Base-by-base conservation (phyloP, 257 asterid genomes). In the Phtheirospermum japonicum region DNA sequence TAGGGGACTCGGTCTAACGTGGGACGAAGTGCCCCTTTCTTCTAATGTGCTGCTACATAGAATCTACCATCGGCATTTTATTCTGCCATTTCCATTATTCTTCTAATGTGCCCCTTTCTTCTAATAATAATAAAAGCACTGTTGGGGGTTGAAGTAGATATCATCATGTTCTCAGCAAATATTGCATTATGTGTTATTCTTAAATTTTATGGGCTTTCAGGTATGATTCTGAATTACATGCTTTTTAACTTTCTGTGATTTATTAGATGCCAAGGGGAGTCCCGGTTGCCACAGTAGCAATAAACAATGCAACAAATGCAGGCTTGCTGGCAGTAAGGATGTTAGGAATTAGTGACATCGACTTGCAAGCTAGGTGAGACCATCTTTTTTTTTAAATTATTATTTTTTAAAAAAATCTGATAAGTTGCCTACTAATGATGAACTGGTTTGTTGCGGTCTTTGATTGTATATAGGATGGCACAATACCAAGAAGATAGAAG, bases 221-320 rank as follows among this genome's bases (percentile, higher is more conserved):
- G 36, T 14, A 49, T 23, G 53, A 16, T 57, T 57, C 34, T 17
- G 57, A 54, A 34, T 36, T 23, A 54, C 45, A 13, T 30, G 13
- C 43, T 1, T 28, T 28, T 50, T 16, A 30, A 2, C 40, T 31
- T 55, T 4, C 23, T 72, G 26, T 67, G 66, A 16, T 49, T 28
- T 36, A 43, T 20, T 65, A 92, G 99, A 92, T 92, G 99, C 99
- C 99, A 13, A 89, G 96, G 76, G 97, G 97, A 37, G 91, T 89
- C 26, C 99, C 99, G 5, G 97, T 92, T 53, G 97, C 99, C 26
- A 92, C 99, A 2, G 91, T 92, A 7, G 95, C 96, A 14, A 85
- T 92, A 77, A 89, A 89, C 70, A 89, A 86, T 17, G 96, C 99
- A 56, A 92, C 97, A 33, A 92, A 92, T 76, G 97, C 99, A n/a